These are phyloP conservation scores for Pseudogymnoascus sp. DNA, from an alignment of 2,329 filamentous ascomycete species.

Conservation along the genomic window DNA sequence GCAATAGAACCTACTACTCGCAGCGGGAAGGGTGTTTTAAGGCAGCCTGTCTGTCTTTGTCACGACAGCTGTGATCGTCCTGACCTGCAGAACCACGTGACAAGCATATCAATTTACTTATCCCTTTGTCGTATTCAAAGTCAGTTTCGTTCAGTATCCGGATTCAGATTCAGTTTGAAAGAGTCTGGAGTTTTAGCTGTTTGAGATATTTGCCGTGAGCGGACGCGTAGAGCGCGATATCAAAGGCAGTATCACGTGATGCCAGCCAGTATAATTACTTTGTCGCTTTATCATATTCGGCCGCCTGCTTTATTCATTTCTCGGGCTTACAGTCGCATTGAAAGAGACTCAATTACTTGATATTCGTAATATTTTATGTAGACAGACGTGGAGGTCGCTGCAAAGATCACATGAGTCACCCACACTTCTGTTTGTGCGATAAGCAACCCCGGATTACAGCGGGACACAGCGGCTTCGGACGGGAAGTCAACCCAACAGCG, in stretches of 20 bases:
- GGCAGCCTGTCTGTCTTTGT: neutral
- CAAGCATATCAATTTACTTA: neutral
- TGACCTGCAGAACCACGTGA: neutral
- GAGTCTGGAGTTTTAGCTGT: neutral
- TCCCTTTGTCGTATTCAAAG: neutral
- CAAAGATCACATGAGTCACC: conserved; percentile 1
- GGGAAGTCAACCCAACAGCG: neutral
- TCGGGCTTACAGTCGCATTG: neutral
- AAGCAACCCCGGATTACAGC: conserved; percentile 5
- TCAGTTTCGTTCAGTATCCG: neutral
- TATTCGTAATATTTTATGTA: neutral
- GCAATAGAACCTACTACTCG: neutral
- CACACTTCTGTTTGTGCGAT: neutral
- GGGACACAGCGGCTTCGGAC: conserved; percentile 2
- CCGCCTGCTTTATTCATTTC: neutral
- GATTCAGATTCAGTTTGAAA: neutral
- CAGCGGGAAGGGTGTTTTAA: neutral
- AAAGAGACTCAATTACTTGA: neutral
- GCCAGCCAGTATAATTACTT: neutral
- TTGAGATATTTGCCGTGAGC: neutral
- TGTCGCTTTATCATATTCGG: neutral
- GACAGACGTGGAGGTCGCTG: neutral
- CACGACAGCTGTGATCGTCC: neutral
- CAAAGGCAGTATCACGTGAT: neutral
- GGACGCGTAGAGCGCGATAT: neutral